Evolutionary conservation across 106 monocot species (phyloP).

Genomic region (Dendrobium chrysotoxum): DNA sequence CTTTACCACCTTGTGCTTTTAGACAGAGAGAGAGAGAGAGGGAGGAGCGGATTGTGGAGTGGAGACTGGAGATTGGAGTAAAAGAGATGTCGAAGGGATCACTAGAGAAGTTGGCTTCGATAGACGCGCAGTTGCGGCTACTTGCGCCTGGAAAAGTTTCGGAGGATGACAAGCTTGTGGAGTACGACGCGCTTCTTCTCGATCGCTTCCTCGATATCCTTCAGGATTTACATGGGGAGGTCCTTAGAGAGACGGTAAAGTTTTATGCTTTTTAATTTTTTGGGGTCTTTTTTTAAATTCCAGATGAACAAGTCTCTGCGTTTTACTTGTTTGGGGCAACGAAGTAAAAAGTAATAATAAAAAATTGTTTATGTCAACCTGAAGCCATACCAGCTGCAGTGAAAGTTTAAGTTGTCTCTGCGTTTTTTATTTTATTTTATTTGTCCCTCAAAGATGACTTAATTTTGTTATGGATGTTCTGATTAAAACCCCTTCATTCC

Average conservation of each 20-base stretch:
- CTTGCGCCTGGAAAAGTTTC: slow-evolving; percentile 90
- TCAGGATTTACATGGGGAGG: slow-evolving; percentile 74
- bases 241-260: slow-evolving; percentile 68
- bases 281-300: background rate
- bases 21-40: too few species aligned
- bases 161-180: slow-evolving; percentile 94
- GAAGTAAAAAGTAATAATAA: background rate
- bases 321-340: background rate
- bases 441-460: too few species aligned
- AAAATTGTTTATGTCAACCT: background rate
- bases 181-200: slow-evolving; percentile 90
- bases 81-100: slow-evolving; percentile 27
- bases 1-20: too few species aligned
- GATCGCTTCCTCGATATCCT: slow-evolving; percentile 96
- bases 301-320: background rate
- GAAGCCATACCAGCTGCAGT: background rate
- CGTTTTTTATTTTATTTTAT: too few species aligned
- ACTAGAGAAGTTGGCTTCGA: slow-evolving; percentile 66
- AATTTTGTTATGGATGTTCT: too few species aligned
- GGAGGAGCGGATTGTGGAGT: too few species aligned
- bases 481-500: too few species aligned
- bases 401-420: background rate
- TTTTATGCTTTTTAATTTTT: too few species aligned
- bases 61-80: background rate
- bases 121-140: slow-evolving; percentile 85